Base-by-base conservation (phyloP, 176 grass and related monocot species). In the Chrysopogon serrulatus region DNA sequence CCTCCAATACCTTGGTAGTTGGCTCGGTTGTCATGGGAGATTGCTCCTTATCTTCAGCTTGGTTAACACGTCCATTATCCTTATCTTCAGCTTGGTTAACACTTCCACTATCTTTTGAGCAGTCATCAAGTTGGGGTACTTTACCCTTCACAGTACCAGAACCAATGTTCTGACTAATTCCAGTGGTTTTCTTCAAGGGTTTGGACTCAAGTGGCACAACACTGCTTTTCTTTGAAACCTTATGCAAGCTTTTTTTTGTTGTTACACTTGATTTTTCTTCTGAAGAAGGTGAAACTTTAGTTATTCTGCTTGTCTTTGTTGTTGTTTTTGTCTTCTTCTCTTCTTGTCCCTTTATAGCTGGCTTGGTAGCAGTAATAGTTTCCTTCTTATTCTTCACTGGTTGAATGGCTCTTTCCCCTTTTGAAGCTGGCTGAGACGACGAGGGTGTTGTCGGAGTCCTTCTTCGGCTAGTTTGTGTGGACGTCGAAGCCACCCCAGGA, bases 211-310 rank as follows among this genome's bases (percentile, higher is more conserved):
- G 66, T 8, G 97, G 93, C 68, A 99, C 94, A 79, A 94, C 93
- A 89, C 91, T 99, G 87, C 93, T 94, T 87, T 99, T 99, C 77
- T 94, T 94, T 79, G 97, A 83, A 49, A 94, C 93, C 85, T 92
- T 99, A 37, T 94, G 86, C 80, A 92, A 78, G 71, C 73, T 92
- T 71, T 88, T 82, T 63, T 92, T 99, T 1, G 88, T 33, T 65
- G 10, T 71, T 54, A 75, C 41, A 90, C 66, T 73, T 74, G 89
- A 79, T 78, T 92, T 92, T 65, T 92, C 88, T 78, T 73, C 86
- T 71, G 82, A 89, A 66, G 85, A 66, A 85, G 88, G 76, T 43
- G 83, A 86, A 86, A 60, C 88, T 90, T 88, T 95, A 57, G 81
- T 21, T 36, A 54, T 57, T 88, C 74, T 92, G 68, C 64, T 92